Evolutionary conservation across 495 filamentous ascomycete species (phyloP), one percentile per base, ranked within the genome.

Genomic region (Annulohypoxylon stygium): DNA sequence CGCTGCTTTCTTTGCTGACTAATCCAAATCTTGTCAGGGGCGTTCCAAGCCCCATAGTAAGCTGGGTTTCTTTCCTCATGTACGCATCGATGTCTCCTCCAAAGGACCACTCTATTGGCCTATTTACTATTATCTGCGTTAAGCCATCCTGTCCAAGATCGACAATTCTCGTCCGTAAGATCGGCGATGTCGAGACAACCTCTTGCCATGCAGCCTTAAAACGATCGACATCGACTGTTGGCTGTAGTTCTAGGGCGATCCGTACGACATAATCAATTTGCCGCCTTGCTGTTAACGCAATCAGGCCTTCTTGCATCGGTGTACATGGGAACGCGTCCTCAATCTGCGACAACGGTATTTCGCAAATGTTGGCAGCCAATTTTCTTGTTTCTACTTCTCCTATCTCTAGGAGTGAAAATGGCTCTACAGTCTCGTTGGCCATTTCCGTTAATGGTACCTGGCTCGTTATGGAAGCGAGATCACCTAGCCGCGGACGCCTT

Each of bases 251-350:
- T 33, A 33, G 4, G 5, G 23, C 51, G 30, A 55, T 33, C 23
- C 25, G 10, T 11, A 34, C 51, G 1, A 55, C 30, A 12, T 55
- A 55, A 34, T 55, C 25, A 26, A 12, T 34, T 55, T 25, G 51
- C 2, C 23, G 51, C 7, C 30, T 55, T 4, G 51, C 51, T n/a
- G 30, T 34, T 12, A 55, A 55, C 18, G 51, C 51, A 26, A 55
- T 11, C 4, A 55, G 25, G 4, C 51, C 51, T 55, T 30, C 51
- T 34, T 55, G 51, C 30, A 55, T 33, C 16, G 51, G 51, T 8
- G 51, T 55, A 26, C 51, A 55, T n/a, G 51, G 51, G 51, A 33
- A 55, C 34, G 30, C 23, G 10, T 55, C 51, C 12, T 55, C 51
- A 7, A 55, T 16, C 8, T 55, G 51, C 26, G 25, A 55, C 10